Percentiles rank a stretch among this genome's conserved stretches.
Conservation (phyloP, 2,329 filamentous ascomycete species). For the Macrophomina tecta region DNA sequence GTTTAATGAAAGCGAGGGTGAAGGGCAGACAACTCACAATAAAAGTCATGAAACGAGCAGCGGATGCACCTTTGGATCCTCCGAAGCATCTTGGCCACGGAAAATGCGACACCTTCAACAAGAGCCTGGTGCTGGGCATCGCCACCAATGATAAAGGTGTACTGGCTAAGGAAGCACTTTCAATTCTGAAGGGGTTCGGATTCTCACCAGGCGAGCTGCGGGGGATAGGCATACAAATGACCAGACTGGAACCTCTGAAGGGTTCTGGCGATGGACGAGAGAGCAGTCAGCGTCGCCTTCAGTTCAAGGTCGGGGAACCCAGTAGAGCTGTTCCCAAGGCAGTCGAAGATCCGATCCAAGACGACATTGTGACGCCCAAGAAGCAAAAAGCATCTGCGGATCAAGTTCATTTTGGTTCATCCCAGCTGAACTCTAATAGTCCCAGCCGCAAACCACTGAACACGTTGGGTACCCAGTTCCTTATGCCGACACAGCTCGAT, state of each 20-base stretch:
- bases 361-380: constrained; percentile 51
- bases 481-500: constrained; percentile 84
- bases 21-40: constrained; percentile 88
- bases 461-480: constrained; percentile 85
- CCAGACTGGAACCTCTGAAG: constrained; percentile 84
- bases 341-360: constrained; percentile 53
- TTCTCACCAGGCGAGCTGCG: constrained; percentile 92
- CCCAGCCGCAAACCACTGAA: constrained; percentile 73
- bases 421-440: constrained; percentile 50
- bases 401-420: constrained; percentile 46
- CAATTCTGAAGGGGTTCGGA: constrained; percentile 78
- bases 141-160: constrained; percentile 76
- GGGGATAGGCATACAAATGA: constrained; percentile 91
- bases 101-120: constrained; percentile 93
- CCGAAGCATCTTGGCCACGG: constrained; percentile 94
- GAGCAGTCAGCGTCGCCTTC: constrained; percentile 79
- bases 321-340: constrained; percentile 31
- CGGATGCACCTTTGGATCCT: constrained; percentile 87
- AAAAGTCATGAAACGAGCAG: constrained; percentile 89
- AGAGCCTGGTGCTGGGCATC: constrained; percentile 80
- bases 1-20: constrained; percentile 81
- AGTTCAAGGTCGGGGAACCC: constrained; percentile 64
- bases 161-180: constrained; percentile 82
- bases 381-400: constrained; percentile 41
- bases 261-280: constrained; percentile 61